phyloP scores from a whole-genome alignment of 805 yeast genomes.

The Wickerhamiella nectarea region DNA sequence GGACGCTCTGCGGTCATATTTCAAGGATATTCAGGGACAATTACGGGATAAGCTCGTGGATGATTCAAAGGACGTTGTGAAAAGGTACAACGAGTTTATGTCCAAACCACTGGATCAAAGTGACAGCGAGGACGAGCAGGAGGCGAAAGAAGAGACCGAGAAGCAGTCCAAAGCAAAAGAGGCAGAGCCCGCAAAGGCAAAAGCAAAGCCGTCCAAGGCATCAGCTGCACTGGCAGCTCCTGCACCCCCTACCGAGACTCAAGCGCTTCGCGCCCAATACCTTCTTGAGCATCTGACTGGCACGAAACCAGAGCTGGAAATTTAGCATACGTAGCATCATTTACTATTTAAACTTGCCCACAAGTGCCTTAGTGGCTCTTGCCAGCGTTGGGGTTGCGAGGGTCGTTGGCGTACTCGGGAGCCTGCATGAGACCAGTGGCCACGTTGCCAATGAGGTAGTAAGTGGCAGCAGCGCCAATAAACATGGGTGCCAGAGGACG shows the following conservation, averaged over 20 bases:
- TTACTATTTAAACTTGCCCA: background rate
- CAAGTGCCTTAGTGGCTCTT: slow-evolving; percentile 23
- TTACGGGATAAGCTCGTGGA: slow-evolving; percentile 43
- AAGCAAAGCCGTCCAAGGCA: too few species aligned
- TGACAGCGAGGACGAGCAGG: slow-evolving; percentile 19
- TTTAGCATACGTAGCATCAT: slow-evolving; percentile 2
- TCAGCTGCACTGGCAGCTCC: background rate
- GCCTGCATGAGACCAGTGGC: slow-evolving; percentile 53
- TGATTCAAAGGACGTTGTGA: slow-evolving; percentile 35
- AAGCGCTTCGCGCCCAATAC: slow-evolving; percentile 16
- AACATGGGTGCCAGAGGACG: slow-evolving; percentile 84
- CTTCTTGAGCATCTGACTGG: slow-evolving; percentile 14
- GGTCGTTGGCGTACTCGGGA: slow-evolving; percentile 78
- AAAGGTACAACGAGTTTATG: slow-evolving; percentile 43
- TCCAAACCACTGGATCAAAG: slow-evolving; percentile 12
- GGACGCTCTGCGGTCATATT: slow-evolving; percentile 36
- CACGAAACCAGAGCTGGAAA: slow-evolving; percentile 12
- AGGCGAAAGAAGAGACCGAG: background rate
- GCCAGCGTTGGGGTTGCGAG: slow-evolving; percentile 75
- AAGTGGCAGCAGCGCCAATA: slow-evolving; percentile 63
- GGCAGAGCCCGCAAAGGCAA: background rate
- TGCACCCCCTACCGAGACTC: slow-evolving; percentile 14
- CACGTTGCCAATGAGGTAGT: slow-evolving; percentile 56
- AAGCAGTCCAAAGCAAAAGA: slow-evolving; percentile 9
- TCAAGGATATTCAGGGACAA: slow-evolving; percentile 57